phyloP scores from a whole-genome alignment of 2,329 filamentous ascomycete genomes.

The Monilinia fructicola region DNA sequence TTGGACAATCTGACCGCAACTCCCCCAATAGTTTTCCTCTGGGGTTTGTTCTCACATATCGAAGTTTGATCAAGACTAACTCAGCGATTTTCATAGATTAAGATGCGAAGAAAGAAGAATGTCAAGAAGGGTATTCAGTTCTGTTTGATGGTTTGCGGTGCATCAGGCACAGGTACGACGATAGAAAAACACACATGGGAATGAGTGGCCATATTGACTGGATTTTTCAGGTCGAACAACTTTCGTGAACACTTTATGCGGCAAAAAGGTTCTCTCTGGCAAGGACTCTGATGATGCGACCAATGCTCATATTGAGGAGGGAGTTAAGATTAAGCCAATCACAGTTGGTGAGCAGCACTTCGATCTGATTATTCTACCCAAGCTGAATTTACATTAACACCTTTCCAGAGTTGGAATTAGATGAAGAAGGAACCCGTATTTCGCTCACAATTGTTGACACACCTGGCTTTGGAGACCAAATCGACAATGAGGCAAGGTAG shows the following conservation, averaged over 20 bases:
- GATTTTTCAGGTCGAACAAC: slow-evolving; percentile 77
- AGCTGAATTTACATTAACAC: slow-evolving; percentile 38
- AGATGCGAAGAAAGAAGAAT: slow-evolving; percentile 99
- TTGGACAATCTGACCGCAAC: slow-evolving; percentile 37
- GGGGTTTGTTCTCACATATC: slow-evolving; percentile 33
- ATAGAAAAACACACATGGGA: slow-evolving; percentile 14
- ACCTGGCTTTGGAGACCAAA: slow-evolving; percentile 96
- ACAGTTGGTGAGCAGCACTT: slow-evolving; percentile 74
- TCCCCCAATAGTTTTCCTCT: slow-evolving; percentile 35
- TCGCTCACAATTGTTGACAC: slow-evolving; percentile 98
- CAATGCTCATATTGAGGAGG: slow-evolving; percentile 89
- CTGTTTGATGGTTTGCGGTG: slow-evolving; percentile 99
- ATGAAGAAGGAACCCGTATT: slow-evolving; percentile 97
- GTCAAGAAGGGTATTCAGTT: slow-evolving; percentile 91
- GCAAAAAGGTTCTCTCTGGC: slow-evolving; percentile 84
- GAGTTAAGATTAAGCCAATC: slow-evolving; percentile 97
- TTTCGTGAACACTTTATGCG: slow-evolving; percentile 99
- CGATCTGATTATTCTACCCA: slow-evolving; percentile 8
- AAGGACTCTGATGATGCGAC: slow-evolving; percentile 91
- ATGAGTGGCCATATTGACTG: slow-evolving; percentile 26
- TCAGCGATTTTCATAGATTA: slow-evolving; percentile 59
- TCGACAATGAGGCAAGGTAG: slow-evolving; percentile 97
- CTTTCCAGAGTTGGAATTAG: slow-evolving; percentile 78
- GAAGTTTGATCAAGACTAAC: slow-evolving; percentile 33
- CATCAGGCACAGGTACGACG: slow-evolving; percentile 87